phyloP scores from a whole-genome alignment of 352 stramenopile species.

The Phytopythium kandeliae region DNA sequence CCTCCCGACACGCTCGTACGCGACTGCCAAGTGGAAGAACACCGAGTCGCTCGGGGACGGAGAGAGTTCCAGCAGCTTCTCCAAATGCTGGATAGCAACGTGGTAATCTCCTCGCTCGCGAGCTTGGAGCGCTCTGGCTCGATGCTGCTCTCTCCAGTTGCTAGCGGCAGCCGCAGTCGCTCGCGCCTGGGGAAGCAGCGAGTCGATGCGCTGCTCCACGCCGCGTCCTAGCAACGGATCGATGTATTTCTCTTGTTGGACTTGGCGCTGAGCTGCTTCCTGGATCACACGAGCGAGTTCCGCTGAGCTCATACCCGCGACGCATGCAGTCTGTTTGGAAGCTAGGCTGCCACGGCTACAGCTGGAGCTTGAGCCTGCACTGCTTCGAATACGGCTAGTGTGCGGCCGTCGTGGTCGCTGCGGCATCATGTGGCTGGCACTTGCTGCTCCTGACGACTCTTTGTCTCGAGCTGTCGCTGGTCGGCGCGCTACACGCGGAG shows the following conservation, averaged over 20 bases:
- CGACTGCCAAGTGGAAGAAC: slow-evolving; percentile 43
- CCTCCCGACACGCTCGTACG: slow-evolving; percentile 38
- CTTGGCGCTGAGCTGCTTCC: slow-evolving; percentile 34
- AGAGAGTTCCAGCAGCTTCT: slow-evolving; percentile 17
- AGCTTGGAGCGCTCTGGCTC: slow-evolving; percentile 36
- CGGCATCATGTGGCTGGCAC: not conserved
- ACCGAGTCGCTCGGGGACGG: slow-evolving; percentile 10
- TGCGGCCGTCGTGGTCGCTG: not conserved
- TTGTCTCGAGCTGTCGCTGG: slow-evolving; percentile 3
- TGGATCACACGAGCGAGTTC: slow-evolving; percentile 19
- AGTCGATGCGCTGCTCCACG: slow-evolving; percentile 29
- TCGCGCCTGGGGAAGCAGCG: slow-evolving; percentile 15
- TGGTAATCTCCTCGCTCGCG: slow-evolving; percentile 40
- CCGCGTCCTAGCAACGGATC: slow-evolving; percentile 37
- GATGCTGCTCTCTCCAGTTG: slow-evolving; percentile 32
- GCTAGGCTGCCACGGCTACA: not conserved
- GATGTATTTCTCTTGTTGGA: slow-evolving; percentile 35
- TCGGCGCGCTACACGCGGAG: not conserved
- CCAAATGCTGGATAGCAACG: slow-evolving; percentile 31
- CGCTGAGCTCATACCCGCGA: not conserved
- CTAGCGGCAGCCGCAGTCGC: slow-evolving; percentile 24
- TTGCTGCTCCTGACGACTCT: not conserved
- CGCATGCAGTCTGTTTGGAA: slow-evolving; percentile 1
- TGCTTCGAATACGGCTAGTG: not conserved
- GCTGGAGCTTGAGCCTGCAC: not conserved